Evolutionary conservation across 305 asterid genomes (phyloP).

Genomic region (Euphrasia arctica): DNA sequence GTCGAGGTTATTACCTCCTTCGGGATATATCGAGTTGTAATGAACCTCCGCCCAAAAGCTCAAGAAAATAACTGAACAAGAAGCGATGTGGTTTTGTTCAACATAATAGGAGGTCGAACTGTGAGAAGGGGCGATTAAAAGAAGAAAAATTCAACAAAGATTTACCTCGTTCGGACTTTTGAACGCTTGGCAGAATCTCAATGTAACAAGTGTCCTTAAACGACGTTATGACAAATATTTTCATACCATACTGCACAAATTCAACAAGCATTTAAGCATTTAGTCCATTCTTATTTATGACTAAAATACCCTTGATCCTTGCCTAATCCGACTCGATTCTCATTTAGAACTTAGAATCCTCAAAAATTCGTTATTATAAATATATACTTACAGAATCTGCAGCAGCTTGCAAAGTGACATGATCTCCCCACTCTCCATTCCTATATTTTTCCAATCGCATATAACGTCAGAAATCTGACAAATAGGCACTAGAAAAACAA

Average conservation of each 20-base stretch:
- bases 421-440: slow-evolving; percentile 98
- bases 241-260: slow-evolving; percentile 60
- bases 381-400: slow-evolving; percentile 68
- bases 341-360: too few relatives aligned
- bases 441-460: slow-evolving; percentile 31
- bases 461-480: slow-evolving; percentile 20
- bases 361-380: not conserved
- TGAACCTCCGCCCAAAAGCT: slow-evolving; percentile 99
- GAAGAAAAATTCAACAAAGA: not conserved
- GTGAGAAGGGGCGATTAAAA: not conserved
- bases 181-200: slow-evolving; percentile 71
- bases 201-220: slow-evolving; percentile 78
- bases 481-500: slow-evolving; percentile 20
- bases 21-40: slow-evolving; percentile 92
- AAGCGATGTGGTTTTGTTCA: slow-evolving; percentile 2
- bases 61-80: slow-evolving; percentile 62
- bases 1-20: slow-evolving; percentile 54
- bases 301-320: too few relatives aligned
- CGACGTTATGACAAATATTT: slow-evolving; percentile 62
- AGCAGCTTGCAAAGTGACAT: slow-evolving; percentile 96
- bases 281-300: too few relatives aligned
- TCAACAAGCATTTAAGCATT: slow-evolving; percentile 16
- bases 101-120: not conserved
- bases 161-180: slow-evolving; percentile 62
- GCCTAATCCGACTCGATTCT: too few relatives aligned